These are phyloP conservation scores for Kodamaea sp. DNA, from an alignment of 1,139 yeast genomes.

Conservation along the genomic window DNA sequence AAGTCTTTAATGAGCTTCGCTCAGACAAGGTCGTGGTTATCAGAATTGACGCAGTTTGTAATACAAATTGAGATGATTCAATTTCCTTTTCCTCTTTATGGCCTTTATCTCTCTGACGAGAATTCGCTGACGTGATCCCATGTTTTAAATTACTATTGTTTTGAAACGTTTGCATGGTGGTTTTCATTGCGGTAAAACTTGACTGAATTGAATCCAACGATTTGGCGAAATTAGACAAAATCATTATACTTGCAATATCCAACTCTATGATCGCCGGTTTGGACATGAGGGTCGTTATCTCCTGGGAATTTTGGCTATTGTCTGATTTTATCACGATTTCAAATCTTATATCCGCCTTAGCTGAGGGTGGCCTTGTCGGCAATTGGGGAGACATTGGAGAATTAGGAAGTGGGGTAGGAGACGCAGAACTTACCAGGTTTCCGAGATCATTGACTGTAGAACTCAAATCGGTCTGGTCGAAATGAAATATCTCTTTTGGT, in stretches of 20 bases:
- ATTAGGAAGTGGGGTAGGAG: constrained; percentile 7
- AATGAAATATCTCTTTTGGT: constrained; percentile 20
- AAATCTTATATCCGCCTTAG: constrained; percentile 53
- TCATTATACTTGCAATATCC: constrained; percentile 23
- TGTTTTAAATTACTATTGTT: neutral
- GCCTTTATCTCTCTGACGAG: too few species aligned
- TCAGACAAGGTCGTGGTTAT: constrained; percentile 15
- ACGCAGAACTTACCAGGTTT: constrained; percentile 3
- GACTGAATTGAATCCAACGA: constrained; percentile 11
- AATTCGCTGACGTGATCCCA: constrained; percentile 1
- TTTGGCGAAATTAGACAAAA: constrained; percentile 16
- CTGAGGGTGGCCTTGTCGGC: constrained; percentile 3
- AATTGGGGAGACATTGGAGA: neutral
- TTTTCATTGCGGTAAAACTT: constrained; percentile 10
- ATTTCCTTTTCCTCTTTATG: too few species aligned
- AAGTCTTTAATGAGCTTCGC: constrained; percentile 15
- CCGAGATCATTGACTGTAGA: neutral
- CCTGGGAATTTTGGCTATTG: constrained; percentile 22
- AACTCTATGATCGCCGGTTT: constrained; percentile 41
- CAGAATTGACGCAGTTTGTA: constrained; percentile 36
- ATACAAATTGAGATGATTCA: constrained; percentile 23
- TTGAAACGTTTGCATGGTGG: constrained; percentile 2
- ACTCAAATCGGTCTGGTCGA: constrained; percentile 11
- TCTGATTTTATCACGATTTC: constrained; percentile 41
- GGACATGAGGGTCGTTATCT: constrained; percentile 47